Evolutionary conservation across 2,329 filamentous ascomycete genomes (phyloP), one percentile per base, ranked within the genome.

Genomic region (Botrytis elliptica): DNA sequence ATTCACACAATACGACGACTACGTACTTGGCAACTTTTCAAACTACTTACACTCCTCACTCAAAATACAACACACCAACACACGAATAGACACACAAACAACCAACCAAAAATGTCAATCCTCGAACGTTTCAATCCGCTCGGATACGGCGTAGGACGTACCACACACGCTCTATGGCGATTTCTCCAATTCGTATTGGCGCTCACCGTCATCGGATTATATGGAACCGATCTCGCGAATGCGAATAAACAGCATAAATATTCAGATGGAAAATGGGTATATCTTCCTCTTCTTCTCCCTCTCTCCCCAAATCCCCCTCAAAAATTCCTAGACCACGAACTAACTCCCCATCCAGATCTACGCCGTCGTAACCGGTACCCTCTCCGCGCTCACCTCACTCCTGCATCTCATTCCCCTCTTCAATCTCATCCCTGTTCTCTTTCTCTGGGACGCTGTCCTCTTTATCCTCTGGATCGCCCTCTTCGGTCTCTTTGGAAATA

Each of bases 401-500:
- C 80, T 93, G 63, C 94, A 92, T 83, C 84, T 90, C 71, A 80
- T 93, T 14, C 89, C 92, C 8, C 87, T 90, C 77, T 82, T 92
- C 72, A 80, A 88, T 64, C 85, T 86, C 75, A 83, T 87, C 75
- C 84, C 85, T 36, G 76, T 85, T 64, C 83, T 89, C 71, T 92
- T 93, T 80, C 83, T 85, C 69, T 94, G 93, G 90, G 92, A 94
- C 82, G 83, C 86, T 55, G 81, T 95, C 22, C 83, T 97, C 29
- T 93, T 92, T 78, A 85, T 96, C 76, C 87, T 97, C 44, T 97
- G 93, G 91, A 89, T 94, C 74, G 88, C 90, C 2, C 86, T 96
- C 9, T 97, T 97, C 81, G 94, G 93, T 29, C 84, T 96, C 75
- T 97, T 97, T 81, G 94, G 91, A 71, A 90, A 87, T 78, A 84